phyloP scores from a whole-genome alignment of 2,329 filamentous ascomycete species.

The Septoria linicola region DNA sequence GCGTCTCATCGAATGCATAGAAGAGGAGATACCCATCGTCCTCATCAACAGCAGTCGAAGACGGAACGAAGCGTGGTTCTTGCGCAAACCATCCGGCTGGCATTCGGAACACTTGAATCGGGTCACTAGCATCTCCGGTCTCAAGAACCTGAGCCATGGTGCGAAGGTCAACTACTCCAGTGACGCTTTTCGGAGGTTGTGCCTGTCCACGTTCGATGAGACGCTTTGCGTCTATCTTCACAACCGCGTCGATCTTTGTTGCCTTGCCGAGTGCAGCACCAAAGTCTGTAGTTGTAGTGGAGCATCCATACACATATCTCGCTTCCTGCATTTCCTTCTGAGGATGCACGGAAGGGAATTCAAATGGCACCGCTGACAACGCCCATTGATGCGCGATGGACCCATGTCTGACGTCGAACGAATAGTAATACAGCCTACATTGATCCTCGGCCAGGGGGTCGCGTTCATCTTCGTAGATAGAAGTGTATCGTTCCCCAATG shows the following conservation, averaged over 20 bases:
- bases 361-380: constrained; percentile 63
- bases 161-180: constrained; percentile 62
- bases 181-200: constrained; percentile 44
- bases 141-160: constrained; percentile 54
- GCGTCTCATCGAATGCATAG: constrained; percentile 68
- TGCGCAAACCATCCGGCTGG: constrained; percentile 64
- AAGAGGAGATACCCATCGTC: constrained; percentile 68
- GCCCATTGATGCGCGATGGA: constrained; percentile 63
- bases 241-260: constrained; percentile 65
- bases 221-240: constrained; percentile 58
- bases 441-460: constrained; percentile 58
- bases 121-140: constrained; percentile 41
- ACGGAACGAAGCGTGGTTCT: constrained; percentile 64
- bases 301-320: constrained; percentile 67
- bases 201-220: constrained; percentile 56
- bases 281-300: constrained; percentile 57
- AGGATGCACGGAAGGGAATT: constrained; percentile 63
- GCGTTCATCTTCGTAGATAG: constrained; percentile 12
- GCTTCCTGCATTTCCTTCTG: constrained; percentile 57
- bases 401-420: constrained; percentile 51
- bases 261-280: constrained; percentile 62
- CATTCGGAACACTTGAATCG: constrained; percentile 62
- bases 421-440: constrained; percentile 69
- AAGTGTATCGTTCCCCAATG: constrained; percentile 15
- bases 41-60: constrained; percentile 46